Conservation (phyloP, 768 basidiomycete genomes). For the Suillus paluster region DNA sequence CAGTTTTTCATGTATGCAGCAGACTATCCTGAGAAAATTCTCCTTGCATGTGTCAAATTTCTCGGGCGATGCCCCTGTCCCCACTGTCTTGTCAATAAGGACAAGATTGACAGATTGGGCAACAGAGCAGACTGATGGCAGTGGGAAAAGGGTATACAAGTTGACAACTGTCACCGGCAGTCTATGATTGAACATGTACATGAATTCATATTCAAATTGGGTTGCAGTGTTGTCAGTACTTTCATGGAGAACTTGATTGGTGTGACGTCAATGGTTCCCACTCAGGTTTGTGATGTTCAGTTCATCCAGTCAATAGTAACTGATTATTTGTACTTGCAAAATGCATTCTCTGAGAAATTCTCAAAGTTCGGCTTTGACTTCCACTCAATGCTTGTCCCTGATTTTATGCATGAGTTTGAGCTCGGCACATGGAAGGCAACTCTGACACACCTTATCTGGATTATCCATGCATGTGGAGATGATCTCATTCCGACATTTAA, state of each 20-base stretch:
- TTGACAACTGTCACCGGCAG: neutral
- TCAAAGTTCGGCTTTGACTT: slow-evolving; percentile 27
- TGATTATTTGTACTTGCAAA: slow-evolving; percentile 21
- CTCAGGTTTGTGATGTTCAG: slow-evolving; percentile 14
- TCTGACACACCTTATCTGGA: slow-evolving; percentile 29
- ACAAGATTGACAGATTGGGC: slow-evolving; percentile 11
- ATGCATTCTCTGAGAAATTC: slow-evolving; percentile 34
- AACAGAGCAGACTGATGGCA: slow-evolving; percentile 9
- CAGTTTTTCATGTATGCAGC: no score
- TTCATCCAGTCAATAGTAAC: neutral
- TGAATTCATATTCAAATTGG: no score
- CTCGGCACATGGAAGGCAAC: slow-evolving; percentile 38
- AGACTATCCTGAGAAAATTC: no score
- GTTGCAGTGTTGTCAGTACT: no score
- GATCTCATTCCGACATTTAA: no score
- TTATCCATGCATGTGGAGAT: slow-evolving; percentile 12
- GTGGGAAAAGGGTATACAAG: neutral
- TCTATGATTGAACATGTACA: no score
- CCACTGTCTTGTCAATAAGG: no score
- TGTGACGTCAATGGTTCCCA: slow-evolving; percentile 20
- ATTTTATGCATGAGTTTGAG: slow-evolving; percentile 41
- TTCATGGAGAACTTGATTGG: slow-evolving; percentile 17
- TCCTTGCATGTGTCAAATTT: no score
- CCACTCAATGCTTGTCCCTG: slow-evolving; percentile 29
- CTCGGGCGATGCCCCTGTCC: no score